Conservation (phyloP, 2,329 filamentous ascomycete genomes). For the Nannizziopsis barbatae region DNA sequence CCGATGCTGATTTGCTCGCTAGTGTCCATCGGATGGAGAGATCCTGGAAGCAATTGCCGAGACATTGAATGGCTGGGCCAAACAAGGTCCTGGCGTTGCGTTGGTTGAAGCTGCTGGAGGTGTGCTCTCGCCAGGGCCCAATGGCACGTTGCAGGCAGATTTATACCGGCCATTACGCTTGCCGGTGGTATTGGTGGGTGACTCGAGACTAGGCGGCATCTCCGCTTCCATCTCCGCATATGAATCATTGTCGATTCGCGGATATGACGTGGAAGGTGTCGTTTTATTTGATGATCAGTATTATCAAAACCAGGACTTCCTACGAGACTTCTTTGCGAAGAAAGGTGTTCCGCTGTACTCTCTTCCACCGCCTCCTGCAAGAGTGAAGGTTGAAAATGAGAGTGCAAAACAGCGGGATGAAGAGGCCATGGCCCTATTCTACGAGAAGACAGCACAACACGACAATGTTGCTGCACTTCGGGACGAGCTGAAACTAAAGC, state of each 20-base stretch:
- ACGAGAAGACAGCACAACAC: conserved; percentile 38
- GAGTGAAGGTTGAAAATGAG: conserved; percentile 21
- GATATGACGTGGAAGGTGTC: conserved; percentile 63
- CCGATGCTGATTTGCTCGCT: background rate
- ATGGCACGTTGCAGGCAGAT: conserved; percentile 65
- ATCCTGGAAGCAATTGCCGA: conserved; percentile 42
- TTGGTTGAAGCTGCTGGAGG: conserved; percentile 68
- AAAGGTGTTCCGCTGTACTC: conserved; percentile 47
- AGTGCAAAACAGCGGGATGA: conserved; percentile 39
- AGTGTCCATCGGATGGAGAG: conserved; percentile 43
- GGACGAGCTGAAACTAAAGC: conserved; percentile 42
- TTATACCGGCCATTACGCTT: conserved; percentile 63
- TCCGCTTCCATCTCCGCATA: conserved; percentile 68
- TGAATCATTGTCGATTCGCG: conserved; percentile 65
- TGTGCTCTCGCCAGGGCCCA: conserved; percentile 66
- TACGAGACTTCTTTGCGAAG: conserved; percentile 55
- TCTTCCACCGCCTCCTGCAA: conserved; percentile 48
- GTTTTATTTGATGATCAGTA: conserved; percentile 55
- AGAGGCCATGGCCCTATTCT: conserved; percentile 53
- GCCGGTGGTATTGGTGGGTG: conserved; percentile 63
- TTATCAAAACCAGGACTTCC: conserved; percentile 58
- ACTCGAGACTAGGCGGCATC: conserved; percentile 66
- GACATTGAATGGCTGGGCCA: conserved; percentile 26
- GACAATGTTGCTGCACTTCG: conserved; percentile 39
- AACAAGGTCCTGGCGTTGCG: conserved; percentile 12